Evolutionary conservation across 768 basidiomycete genomes (phyloP), one percentile per base, ranked within the genome.

Genomic region (Mycena amicta): DNA sequence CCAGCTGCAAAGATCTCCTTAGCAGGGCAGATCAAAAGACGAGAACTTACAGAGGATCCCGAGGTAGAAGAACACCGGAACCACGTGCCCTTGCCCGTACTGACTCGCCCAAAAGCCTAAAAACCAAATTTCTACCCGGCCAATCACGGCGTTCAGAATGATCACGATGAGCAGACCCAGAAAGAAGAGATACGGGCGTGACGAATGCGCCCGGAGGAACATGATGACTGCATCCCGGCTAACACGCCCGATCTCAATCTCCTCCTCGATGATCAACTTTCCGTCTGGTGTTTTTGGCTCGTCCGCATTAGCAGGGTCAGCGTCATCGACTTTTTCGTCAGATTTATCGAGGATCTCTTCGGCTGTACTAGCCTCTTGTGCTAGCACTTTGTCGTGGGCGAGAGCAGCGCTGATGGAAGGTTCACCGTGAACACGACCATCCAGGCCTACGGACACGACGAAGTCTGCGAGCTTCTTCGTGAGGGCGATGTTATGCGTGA

Each of bases 181-280:
- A 54, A 74, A 76, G 61, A 79, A 80, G 8, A 75, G 39, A 6
- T 72, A 28, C 3, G 75, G 72, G 25, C 68, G 67, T 5, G 13
- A 15, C 20, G 29, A n/a, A n/a, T 20, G 28, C 25, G 28, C 39
- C 1, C 16, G 40, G n/a, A 16, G 16, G 51, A 1, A 40, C n/a
- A 28, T 41, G 49, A 15, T 41, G 50, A 52, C 37, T n/a, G 61
- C 29, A 1, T 33, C 28, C 79, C 80, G 83, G 37, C 81, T 80
- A 22, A 89, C 80, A 53, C 80, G 82, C 0, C 87, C 87, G 37
- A 79, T 74, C 3, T 74, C 78, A 41, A 87, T 77, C 64, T 90
- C 88, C 67, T 90, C 88, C 1, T 77, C 80, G 3, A 86, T 68
- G 33, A 88, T 79, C 6, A 89, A 74, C 65, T 87, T 86, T 3